Evolutionary conservation across 1,284 basidiomycete species (phyloP).

Genomic region (Heterobasidion parviporum): DNA sequence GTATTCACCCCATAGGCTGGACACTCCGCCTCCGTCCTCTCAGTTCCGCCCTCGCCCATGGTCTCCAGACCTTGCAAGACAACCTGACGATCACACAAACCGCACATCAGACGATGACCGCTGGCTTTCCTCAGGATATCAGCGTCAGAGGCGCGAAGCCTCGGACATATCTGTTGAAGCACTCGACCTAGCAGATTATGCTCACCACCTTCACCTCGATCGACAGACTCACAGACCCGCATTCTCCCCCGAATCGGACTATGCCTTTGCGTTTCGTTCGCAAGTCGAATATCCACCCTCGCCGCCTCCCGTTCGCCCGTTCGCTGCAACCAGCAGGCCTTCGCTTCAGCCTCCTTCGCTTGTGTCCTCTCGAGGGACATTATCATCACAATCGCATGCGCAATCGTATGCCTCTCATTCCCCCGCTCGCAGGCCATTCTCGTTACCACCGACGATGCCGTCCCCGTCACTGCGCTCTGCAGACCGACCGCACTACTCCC

Average conservation of each 20-base stretch:
- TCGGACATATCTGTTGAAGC: constrained; percentile 63
- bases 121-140: constrained; percentile 13
- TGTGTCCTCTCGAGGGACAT: constrained; percentile 35
- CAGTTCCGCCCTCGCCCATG: constrained; percentile 42
- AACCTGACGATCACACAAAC: neutral
- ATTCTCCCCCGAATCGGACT: neutral
- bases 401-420: constrained; percentile 20
- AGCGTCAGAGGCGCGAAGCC: constrained; percentile 30
- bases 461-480: constrained; percentile 13
- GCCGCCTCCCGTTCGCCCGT: constrained; percentile 27
- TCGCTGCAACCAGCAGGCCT: constrained; percentile 24
- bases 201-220: constrained; percentile 18
- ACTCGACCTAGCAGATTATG: constrained; percentile 62
- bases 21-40: constrained; percentile 44
- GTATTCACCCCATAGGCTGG: constrained; percentile 26
- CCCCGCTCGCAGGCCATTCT: constrained; percentile 33
- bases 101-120: neutral
- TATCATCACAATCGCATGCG: constrained; percentile 28
- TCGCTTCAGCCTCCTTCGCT: constrained; percentile 34
- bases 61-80: constrained; percentile 41
- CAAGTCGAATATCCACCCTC: constrained; percentile 27
- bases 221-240: constrained; percentile 28
- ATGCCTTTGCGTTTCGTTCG: constrained; percentile 19
- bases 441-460: constrained; percentile 31
- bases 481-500: constrained; percentile 10